phyloP scores from a whole-genome alignment of 2,329 filamentous ascomycete genomes.

The Fusarium siculi region DNA sequence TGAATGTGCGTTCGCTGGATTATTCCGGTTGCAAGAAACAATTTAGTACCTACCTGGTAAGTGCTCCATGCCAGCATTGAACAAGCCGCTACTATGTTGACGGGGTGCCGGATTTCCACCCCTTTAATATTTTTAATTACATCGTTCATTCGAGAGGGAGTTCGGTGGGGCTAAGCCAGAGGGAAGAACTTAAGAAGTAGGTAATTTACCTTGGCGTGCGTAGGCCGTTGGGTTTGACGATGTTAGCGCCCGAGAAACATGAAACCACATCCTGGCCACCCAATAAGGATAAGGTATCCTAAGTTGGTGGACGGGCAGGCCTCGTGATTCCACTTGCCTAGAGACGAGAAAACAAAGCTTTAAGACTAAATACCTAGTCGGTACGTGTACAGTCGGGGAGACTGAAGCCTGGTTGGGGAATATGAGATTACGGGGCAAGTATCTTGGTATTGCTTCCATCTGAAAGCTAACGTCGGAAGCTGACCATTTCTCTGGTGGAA shows the following conservation, averaged over 20 bases:
- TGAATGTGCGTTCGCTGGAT: not conserved
- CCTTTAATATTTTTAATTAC: conserved; percentile 15
- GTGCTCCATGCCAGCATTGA: not conserved
- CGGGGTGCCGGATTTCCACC: not conserved
- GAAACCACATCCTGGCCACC: conserved; percentile 35
- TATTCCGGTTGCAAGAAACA: not conserved
- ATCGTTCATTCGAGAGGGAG: not conserved
- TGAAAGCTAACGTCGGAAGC: not conserved
- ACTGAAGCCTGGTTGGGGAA: not conserved
- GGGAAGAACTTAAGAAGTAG: not conserved
- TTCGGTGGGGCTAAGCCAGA: conserved; percentile 22
- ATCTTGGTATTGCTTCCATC: not conserved
- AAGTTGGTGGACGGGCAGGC: not conserved
- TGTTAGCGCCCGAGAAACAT: conserved; percentile 44
- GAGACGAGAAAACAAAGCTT: not conserved
- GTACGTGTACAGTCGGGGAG: not conserved
- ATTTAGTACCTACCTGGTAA: not conserved
- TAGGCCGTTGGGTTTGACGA: conserved; percentile 36
- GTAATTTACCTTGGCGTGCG: conserved; percentile 34
- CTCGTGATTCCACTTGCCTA: not conserved
- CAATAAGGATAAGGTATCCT: conserved; percentile 6
- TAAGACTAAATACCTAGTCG: not conserved
- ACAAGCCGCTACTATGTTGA: not conserved
- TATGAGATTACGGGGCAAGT: not conserved
- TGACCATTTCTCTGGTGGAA: not conserved